Evolutionary conservation across 1,284 basidiomycete species (phyloP).

Genomic region (Ustilago shanxiensis): DNA sequence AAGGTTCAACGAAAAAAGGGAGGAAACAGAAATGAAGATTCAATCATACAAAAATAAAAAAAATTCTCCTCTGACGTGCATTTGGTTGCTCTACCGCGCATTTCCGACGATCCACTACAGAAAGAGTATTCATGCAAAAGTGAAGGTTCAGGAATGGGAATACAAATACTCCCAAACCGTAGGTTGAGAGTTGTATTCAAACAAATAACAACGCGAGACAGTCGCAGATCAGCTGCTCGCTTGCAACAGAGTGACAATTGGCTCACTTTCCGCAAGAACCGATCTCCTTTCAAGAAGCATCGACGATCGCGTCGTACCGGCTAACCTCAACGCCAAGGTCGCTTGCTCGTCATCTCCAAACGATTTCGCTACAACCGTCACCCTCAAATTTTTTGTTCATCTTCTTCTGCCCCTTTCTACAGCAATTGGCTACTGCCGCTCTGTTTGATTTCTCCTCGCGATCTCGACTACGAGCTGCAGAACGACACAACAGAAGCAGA

Average conservation of each 20-base stretch:
- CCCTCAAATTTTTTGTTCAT: conserved; percentile 2
- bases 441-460: background rate
- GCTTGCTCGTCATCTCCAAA: background rate
- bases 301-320: conserved; percentile 23
- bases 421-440: too few relatives aligned
- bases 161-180: conserved; percentile 1
- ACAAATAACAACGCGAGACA: background rate
- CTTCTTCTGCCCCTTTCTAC: background rate
- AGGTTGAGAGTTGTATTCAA: background rate
- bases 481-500: too few relatives aligned
- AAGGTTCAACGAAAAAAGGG: too few relatives aligned
- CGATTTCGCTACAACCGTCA: background rate
- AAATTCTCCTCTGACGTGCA: conserved; percentile 15
- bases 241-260: background rate
- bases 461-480: background rate
- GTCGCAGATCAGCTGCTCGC: conserved; percentile 39
- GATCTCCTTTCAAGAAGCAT: conserved; percentile 17
- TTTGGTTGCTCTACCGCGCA: conserved; percentile 14
- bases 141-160: conserved; percentile 10
- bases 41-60: too few relatives aligned
- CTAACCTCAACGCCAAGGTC: background rate
- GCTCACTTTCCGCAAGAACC: conserved; percentile 3
- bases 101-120: conserved; percentile 22
- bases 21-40: too few relatives aligned
- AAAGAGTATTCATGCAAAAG: background rate